Conservation (phyloP, 2,329 filamentous ascomycete species). For the Trichoderma pleuroti region DNA sequence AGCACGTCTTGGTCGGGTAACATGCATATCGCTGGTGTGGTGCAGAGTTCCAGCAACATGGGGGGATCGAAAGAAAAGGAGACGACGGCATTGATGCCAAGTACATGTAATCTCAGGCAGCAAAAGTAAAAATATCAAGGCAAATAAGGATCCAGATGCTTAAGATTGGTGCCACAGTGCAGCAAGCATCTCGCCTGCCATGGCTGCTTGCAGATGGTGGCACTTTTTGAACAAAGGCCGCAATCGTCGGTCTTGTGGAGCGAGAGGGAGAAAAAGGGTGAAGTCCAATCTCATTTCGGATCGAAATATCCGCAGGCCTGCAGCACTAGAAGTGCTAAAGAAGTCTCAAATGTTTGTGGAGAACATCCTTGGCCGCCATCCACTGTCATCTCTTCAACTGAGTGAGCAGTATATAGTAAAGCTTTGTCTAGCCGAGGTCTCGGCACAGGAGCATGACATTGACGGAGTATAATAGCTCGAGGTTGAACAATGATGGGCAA, state of each 20-base stretch:
- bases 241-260: neutral
- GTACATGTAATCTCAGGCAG: neutral
- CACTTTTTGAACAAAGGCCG: neutral
- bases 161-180: conserved; percentile 7
- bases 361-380: neutral
- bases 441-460: neutral
- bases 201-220: conserved; percentile 1
- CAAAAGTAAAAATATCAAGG: neutral
- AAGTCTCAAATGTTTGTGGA: conserved; percentile 5
- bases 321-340: neutral
- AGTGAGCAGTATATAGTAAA: neutral
- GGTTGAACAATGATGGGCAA: neutral
- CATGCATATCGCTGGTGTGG: neutral
- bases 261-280: neutral
- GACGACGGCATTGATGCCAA: neutral
- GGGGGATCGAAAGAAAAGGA: neutral
- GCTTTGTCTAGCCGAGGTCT: neutral
- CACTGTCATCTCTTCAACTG: neutral
- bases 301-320: neutral
- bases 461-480: neutral
- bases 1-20: neutral
- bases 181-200: neutral
- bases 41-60: neutral
- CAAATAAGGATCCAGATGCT: conserved; percentile 10
- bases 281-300: conserved; percentile 10